Base-by-base conservation (phyloP, 2,329 filamentous ascomycete genomes). In the Trichoderma pleuroti region DNA sequence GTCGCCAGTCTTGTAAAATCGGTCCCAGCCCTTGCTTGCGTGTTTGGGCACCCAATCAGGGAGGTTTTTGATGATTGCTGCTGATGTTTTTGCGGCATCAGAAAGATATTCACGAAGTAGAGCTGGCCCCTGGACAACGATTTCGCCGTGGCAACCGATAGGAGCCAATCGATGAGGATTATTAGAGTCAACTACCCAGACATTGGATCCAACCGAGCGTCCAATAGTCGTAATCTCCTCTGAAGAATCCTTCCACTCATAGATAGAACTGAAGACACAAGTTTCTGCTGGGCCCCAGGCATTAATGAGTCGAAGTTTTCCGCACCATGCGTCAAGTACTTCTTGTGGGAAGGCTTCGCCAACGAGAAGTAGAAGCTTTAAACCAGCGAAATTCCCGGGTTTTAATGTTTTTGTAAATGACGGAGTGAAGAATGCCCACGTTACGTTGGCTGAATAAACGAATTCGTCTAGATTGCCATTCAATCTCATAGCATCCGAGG, bases 1-100 rank as follows among this genome's bases (percentile, higher is more conserved):
- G 52, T 71, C 57, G n/a, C 69, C 63, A 21, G 71, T 71, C 21
- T 56, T 59, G 28, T 72, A 72, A 30, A 72, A 69, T 16, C 71
- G 26, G 14, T 16, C 21, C 69, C 46, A 46, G 4, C 34, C 32
- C 64, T 28, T 52, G 3, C 10, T 16, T 4, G 54, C 6, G 12
- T 12, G 42, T 16, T 63, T 32, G 14, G 68, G 68, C 5, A 56
- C 49, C 70, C 70, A 72, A 1, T 64, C 12, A 1, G 68, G 71
- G 3, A 63, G 28, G 6, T 42, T 2, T 28, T 26, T 61, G 4
- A 71, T 9, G 5, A 65, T 18, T 7, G 59, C 32, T 11, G 36
- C 46, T 5, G 49, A 34, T 14, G 69, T 68, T 36, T 71, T 72
- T 5, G 14, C 21, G 1, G 36, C 14, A 34, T 72, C 46, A 21